These are phyloP conservation scores for Anethum foeniculum DNA, from an alignment of 140 eudicot species.

Conservation along the genomic window DNA sequence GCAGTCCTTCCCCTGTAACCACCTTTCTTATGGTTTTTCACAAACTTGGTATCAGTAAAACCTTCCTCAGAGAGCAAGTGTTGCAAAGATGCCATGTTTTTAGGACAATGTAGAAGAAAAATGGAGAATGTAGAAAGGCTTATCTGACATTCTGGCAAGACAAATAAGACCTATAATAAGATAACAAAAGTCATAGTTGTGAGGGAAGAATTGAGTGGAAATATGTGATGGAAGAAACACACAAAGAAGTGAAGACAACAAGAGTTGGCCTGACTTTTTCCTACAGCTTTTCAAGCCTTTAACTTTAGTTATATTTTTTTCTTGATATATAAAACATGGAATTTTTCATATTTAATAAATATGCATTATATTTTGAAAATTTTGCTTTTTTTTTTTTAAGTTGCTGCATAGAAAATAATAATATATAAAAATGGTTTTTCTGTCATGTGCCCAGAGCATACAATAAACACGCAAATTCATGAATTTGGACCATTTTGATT, in stretches of 20 bases:
- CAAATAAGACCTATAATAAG: not conserved
- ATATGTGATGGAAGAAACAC: conserved; percentile 12
- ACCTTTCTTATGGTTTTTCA: conserved; percentile 23
- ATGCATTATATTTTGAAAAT: not conserved
- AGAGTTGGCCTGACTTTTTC: conserved; percentile 12
- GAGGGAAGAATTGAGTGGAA: conserved; percentile 12
- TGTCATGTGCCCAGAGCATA: no score
- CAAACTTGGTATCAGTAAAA: conserved; percentile 19
- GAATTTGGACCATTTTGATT: no score
- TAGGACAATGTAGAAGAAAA: not conserved
- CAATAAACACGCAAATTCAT: no score
- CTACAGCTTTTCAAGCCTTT: not conserved
- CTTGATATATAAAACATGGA: not conserved
- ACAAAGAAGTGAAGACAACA: conserved; percentile 27
- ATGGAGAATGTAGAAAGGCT: not conserved
- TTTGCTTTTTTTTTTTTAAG: no score
- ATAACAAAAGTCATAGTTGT: conserved; percentile 23
- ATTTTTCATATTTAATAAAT: not conserved
- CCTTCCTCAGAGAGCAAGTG: conserved; percentile 40
- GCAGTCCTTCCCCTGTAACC: conserved; percentile 25
- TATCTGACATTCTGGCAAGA: conserved; percentile 24
- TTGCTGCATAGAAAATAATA: no score
- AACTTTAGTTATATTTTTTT: not conserved
- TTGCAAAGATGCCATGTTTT: conserved; percentile 38
- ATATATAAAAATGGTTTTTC: no score